These are phyloP conservation scores for Pseudogymnoascus destructans DNA, from an alignment of 2,329 filamentous ascomycete species.

Conservation along the genomic window DNA sequence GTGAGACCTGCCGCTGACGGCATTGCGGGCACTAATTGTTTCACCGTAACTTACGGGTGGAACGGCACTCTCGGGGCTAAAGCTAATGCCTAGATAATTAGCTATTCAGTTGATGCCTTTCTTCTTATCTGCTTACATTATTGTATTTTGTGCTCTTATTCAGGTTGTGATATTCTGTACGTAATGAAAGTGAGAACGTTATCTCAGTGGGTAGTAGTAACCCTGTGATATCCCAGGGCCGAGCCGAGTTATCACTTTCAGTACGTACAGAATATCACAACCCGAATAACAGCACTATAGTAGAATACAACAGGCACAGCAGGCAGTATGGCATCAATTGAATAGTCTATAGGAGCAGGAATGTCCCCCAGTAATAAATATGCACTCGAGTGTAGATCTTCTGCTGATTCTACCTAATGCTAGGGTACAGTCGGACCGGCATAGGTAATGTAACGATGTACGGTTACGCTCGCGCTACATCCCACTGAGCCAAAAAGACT, in stretches of 20 bases:
- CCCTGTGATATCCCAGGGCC: neutral
- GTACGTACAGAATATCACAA: neutral
- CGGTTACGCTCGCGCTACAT: too few species aligned
- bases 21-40: too few species aligned
- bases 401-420: neutral
- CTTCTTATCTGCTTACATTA: too few species aligned
- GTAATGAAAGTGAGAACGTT: neutral
- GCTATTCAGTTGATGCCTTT: too few species aligned
- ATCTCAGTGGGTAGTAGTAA: neutral
- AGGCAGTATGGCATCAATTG: neutral
- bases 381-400: neutral
- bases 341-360: neutral
- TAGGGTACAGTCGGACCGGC: neutral
- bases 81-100: too few species aligned
- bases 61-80: too few species aligned
- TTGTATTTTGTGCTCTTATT: too few species aligned
- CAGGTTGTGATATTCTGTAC: neutral
- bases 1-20: too few species aligned
- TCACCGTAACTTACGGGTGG: too few species aligned
- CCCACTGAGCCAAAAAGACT: too few species aligned
- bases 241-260: neutral
- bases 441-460: too few species aligned
- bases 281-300: neutral
- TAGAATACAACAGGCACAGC: neutral
- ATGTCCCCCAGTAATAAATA: constrained; percentile 15